Conservation (phyloP, 768 basidiomycete genomes). For the Nevesoporus exiguus region DNA sequence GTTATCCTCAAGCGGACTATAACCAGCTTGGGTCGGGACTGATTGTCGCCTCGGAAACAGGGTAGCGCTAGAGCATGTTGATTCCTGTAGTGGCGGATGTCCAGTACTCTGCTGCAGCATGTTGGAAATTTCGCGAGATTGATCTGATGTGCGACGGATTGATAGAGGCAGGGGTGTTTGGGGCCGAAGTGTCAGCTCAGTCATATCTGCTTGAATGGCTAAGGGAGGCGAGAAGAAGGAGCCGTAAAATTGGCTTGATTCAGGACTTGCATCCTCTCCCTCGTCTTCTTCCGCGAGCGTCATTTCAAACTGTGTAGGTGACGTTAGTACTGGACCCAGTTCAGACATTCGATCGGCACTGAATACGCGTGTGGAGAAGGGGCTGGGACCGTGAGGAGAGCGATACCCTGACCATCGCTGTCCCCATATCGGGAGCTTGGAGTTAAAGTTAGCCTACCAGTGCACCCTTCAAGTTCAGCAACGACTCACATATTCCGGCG, state of each 20-base stretch:
- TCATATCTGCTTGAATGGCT: conserved; percentile 3
- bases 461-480: background rate
- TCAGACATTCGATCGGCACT: conserved; percentile 20
- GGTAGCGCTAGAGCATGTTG: background rate
- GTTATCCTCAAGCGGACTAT: background rate
- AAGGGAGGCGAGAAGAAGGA: conserved; percentile 10
- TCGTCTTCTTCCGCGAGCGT: conserved; percentile 20
- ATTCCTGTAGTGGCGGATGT: conserved; percentile 1
- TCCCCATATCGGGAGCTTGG: conserved; percentile 33
- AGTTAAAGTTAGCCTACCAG: conserved; percentile 7
- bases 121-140: background rate
- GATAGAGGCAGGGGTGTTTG: background rate
- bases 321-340: conserved; percentile 17
- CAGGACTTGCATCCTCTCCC: conserved; percentile 10
- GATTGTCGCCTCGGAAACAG: background rate
- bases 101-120: background rate
- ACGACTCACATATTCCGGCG: conserved; percentile 27
- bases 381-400: conserved; percentile 25
- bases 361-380: conserved; percentile 23
- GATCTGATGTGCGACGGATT: background rate
- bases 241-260: conserved; percentile 10
- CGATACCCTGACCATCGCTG: conserved; percentile 27
- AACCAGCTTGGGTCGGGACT: background rate
- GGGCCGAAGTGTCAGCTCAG: background rate
- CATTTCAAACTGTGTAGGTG: conserved; percentile 23